Evolutionary conservation across 2,329 filamentous ascomycete species (phyloP), one percentile per base, ranked within the genome.

Genomic region (Microdochium paspali): DNA sequence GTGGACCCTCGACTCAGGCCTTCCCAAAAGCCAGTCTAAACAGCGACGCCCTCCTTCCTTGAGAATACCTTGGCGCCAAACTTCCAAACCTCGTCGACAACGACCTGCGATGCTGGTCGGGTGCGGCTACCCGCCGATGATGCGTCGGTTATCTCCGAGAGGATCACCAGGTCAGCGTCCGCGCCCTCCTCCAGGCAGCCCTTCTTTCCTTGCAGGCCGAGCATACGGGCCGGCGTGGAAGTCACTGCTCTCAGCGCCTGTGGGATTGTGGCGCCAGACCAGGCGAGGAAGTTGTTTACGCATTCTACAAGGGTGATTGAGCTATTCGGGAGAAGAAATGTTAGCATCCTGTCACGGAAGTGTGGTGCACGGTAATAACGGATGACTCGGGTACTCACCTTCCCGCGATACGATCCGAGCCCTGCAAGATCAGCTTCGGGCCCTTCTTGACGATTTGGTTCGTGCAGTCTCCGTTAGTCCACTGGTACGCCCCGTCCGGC

Each of bases 401-500:
- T 53, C 86, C 87, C 13, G 87, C 88, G 59, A 94, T 88, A 49
- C 79, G 86, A 25, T 85, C 78, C 0, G 86, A 88, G 13, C 85
- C 87, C 61, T 94, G 85, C 1, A 94, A 72, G 3, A 86, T 82
- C 30, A 96, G 67, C 47, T 84, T 74, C 0, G 80, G 71, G 1
- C 90, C 89, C 45, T 77, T 79, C 68, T 91, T 91, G 50, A 85
- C 66, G 53, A 85, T 80, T 30, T 68, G 72, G 53, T 74, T 74
- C 43, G 72, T 72, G 24, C 68, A 66, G 48, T 77, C 74, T 6
- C 80, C 80, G 56, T 95, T 95, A 4, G 82, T 90, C 88, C 89
- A 95, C 52, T 84, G 79, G 61, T 95, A 95, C 2, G 79, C 75
- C 3, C 90, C 90, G 58, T 95, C 90, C 0, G 86, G 85, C 47